These are phyloP conservation scores for Huntiella abstrusa DNA, from an alignment of 2,329 filamentous ascomycete genomes.

Conservation along the genomic window DNA sequence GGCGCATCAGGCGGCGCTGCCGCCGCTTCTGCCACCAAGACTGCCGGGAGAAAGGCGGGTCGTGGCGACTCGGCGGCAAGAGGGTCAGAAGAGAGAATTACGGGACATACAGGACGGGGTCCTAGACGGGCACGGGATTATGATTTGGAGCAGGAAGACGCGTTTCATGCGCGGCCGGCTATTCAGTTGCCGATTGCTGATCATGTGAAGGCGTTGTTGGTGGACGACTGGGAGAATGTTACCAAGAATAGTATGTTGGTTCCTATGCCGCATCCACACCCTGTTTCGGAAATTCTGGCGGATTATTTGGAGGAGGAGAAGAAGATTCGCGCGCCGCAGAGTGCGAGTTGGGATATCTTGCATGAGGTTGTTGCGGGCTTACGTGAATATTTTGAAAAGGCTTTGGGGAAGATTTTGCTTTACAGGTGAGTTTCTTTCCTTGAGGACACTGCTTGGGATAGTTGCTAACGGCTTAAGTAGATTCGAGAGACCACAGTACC, in stretches of 20 bases:
- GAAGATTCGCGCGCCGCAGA: conserved; percentile 43
- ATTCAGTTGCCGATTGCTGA: conserved; percentile 78
- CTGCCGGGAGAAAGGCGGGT: conserved; percentile 23
- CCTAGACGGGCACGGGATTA: conserved; percentile 61
- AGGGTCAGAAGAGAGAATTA: conserved; percentile 57
- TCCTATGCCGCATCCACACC: conserved; percentile 56
- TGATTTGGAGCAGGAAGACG: conserved; percentile 79
- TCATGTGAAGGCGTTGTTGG: conserved; percentile 73
- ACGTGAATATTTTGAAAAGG: conserved; percentile 86
- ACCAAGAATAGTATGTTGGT: conserved; percentile 89
- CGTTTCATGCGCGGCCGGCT: conserved; percentile 65
- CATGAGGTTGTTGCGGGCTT: conserved; percentile 77
- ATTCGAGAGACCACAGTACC: conserved; percentile 80
- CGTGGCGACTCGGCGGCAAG: conserved; percentile 54
- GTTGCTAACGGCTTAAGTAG: conserved; percentile 22
- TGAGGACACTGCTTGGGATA: background rate
- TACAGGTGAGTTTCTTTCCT: conserved; percentile 38
- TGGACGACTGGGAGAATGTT: conserved; percentile 97
- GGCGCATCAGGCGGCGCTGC: conserved; percentile 19
- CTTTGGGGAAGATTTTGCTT: conserved; percentile 69
- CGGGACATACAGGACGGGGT: conserved; percentile 44
- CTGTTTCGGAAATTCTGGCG: conserved; percentile 60
- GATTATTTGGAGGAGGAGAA: conserved; percentile 60
- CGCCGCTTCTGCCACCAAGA: conserved; percentile 16
- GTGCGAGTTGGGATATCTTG: conserved; percentile 63